Percentiles rank a stretch among this genome's conserved stretches.
Conservation (phyloP, 2,329 filamentous ascomycete genomes). For the Aspergillus luchuensis region DNA sequence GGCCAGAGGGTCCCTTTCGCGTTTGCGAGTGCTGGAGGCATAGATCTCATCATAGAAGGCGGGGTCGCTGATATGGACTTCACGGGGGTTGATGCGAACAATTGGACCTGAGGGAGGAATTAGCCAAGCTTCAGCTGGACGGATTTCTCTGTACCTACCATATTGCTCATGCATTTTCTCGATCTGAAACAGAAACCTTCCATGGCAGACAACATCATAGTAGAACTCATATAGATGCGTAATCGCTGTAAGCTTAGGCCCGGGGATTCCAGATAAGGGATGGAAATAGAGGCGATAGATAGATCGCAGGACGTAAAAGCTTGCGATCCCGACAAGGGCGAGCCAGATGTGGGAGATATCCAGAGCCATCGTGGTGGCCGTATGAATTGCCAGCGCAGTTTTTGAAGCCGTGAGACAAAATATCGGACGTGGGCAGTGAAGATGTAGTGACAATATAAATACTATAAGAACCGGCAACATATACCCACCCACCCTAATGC, state of each 20-base stretch:
- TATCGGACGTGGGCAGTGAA: neutral
- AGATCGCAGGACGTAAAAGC: neutral
- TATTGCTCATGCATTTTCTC: conserved; percentile 12
- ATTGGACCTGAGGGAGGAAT: conserved; percentile 8
- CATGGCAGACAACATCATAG: neutral
- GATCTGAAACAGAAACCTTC: neutral
- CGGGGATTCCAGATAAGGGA: neutral
- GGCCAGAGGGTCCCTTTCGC: conserved; percentile 9
- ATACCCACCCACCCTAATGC: neutral
- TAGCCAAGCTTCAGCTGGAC: neutral
- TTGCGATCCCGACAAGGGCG: neutral
- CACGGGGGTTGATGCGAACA: conserved; percentile 12
- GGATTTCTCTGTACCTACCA: neutral
- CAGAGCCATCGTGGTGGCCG: neutral
- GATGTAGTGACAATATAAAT: neutral
- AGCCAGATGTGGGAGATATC: neutral
- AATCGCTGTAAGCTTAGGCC: neutral
- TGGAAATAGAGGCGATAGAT: conserved; percentile 1
- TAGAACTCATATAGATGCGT: neutral
- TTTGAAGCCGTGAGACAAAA: neutral
- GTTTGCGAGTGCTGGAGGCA: neutral
- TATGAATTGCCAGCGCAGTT: neutral
- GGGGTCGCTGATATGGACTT: conserved; percentile 11
- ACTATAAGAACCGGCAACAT: neutral
- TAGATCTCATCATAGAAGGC: conserved; percentile 14